These are phyloP conservation scores for Nakazawaea ernobii DNA, from an alignment of 805 yeast species.

Conservation along the genomic window DNA sequence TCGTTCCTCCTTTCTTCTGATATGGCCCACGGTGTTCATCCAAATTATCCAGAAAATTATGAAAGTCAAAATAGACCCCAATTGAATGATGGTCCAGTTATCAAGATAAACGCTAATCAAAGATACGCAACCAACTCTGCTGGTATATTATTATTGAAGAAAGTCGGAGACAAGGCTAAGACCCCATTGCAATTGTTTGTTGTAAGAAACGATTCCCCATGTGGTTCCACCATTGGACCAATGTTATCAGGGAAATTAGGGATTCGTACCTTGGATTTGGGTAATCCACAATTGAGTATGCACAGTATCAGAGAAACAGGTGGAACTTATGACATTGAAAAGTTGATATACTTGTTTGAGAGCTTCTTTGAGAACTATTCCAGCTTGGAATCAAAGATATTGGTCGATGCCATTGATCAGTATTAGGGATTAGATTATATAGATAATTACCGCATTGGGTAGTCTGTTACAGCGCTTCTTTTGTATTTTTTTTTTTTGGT, in stretches of 20 bases:
- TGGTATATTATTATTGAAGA: slow-evolving; percentile 74
- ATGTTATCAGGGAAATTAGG: slow-evolving; percentile 85
- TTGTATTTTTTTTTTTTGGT: too few species aligned
- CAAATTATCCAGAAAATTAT: slow-evolving; percentile 74
- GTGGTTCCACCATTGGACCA: slow-evolving; percentile 97
- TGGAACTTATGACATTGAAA: slow-evolving; percentile 66
- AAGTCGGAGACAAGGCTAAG: slow-evolving; percentile 56
- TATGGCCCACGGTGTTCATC: slow-evolving; percentile 97
- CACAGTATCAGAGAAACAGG: slow-evolving; percentile 92
- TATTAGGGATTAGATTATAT: not conserved
- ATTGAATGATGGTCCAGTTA: slow-evolving; percentile 85
- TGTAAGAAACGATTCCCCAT: slow-evolving; percentile 88
- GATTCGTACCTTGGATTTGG: slow-evolving; percentile 80
- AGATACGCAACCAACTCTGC: slow-evolving; percentile 91
- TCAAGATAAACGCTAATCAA: slow-evolving; percentile 92
- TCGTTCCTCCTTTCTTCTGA: slow-evolving; percentile 90
- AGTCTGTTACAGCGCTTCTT: not conserved
- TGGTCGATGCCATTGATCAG: slow-evolving; percentile 26
- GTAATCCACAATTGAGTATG: slow-evolving; percentile 91
- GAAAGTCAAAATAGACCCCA: slow-evolving; percentile 77
- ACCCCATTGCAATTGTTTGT: slow-evolving; percentile 92
- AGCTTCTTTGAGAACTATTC: slow-evolving; percentile 49
- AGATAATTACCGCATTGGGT: not conserved
- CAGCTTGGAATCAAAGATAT: slow-evolving; percentile 33
- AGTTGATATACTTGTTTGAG: slow-evolving; percentile 55